Conservation (phyloP, 768 basidiomycete genomes). For the Lentinula sp. region DNA sequence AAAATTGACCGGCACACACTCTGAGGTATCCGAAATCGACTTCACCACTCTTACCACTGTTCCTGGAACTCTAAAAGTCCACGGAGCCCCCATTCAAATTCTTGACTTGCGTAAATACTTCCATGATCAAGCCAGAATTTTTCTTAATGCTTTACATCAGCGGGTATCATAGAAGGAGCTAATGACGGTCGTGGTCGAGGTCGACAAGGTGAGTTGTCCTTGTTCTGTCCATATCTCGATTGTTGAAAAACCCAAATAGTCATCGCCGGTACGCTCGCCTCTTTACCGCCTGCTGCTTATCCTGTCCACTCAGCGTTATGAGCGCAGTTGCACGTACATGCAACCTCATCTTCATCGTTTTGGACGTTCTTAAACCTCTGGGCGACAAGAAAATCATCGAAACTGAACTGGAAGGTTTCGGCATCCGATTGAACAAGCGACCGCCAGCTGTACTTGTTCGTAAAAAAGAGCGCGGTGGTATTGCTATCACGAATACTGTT, state of each 20-base stretch:
- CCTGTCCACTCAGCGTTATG: slow-evolving; percentile 6
- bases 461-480: slow-evolving; percentile 86
- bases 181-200: slow-evolving; percentile 95
- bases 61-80: slow-evolving; percentile 57
- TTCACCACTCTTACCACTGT: slow-evolving; percentile 90
- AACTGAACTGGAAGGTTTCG: slow-evolving; percentile 94
- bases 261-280: slow-evolving; percentile 60
- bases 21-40: slow-evolving; percentile 93
- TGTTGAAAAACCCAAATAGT: slow-evolving; percentile 32
- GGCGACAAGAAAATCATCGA: slow-evolving; percentile 93
- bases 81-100: slow-evolving; percentile 95
- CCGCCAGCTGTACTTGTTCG: slow-evolving; percentile 83
- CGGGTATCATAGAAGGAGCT: slow-evolving; percentile 97
- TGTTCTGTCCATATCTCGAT: neutral
- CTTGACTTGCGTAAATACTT: slow-evolving; percentile 72
- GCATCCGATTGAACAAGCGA: slow-evolving; percentile 92
- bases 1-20: slow-evolving; percentile 93
- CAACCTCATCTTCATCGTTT: slow-evolving; percentile 96
- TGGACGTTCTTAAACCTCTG: slow-evolving; percentile 97
- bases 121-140: neutral
- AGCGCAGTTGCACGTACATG: slow-evolving; percentile 89
- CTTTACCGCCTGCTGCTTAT: slow-evolving; percentile 8
- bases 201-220: slow-evolving; percentile 66
- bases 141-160: slow-evolving; percentile 26
- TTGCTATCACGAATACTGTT: slow-evolving; percentile 95